Evolutionary conservation across 2,329 filamentous ascomycete genomes (phyloP), one percentile per base, ranked within the genome.

Genomic region (Colletotrichum phormii): DNA sequence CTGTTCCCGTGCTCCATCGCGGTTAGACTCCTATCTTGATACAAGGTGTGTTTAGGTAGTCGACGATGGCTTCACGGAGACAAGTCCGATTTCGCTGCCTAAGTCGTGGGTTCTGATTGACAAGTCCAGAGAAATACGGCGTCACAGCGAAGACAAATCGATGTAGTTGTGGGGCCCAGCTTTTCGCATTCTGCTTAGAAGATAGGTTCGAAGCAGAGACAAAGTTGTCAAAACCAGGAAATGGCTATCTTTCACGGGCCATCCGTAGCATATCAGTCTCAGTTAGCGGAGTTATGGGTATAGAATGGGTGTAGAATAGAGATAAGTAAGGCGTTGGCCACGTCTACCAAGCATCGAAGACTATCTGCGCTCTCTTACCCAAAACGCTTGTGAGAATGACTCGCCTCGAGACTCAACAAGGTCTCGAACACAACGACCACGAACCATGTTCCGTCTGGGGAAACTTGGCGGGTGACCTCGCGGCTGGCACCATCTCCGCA

Each of bases 401-500:
- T 24, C 68, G n/a, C n/a, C 13, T 15, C 46, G 46, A 61, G 18
- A 26, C 46, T 24, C 55, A 33, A 33, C 49, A 67, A n/a, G 49
- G 29, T n/a, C 6, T 46, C 37, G 24, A 42, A 31, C 26, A 26
- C 57, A 60, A 37, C 8, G 13, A 26, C 18, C 46, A 37, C 35
- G 33, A 66, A 5, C 33, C 71, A 31, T 51, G 58, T 26, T 49
- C 61, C 46, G 35, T 70, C 46, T 15, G n/a, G 24, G 57, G 67
- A 9, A 61, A 62, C 13, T 53, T 73, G 46, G 51, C 59, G 46
- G 72, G 63, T 42, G 79, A 80, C 26, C n/a, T 78, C 7, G 68
- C 76, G 15, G 77, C 79, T 0, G 78, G 77, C 0, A 74, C 64
- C 9, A 35, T 80, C 8, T 80, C 79, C 31, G 78, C 79, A 54